These are phyloP conservation scores for Rhizophagus prolifer DNA, from an alignment of 192 early-diverging fungal species.

Conservation along the genomic window DNA sequence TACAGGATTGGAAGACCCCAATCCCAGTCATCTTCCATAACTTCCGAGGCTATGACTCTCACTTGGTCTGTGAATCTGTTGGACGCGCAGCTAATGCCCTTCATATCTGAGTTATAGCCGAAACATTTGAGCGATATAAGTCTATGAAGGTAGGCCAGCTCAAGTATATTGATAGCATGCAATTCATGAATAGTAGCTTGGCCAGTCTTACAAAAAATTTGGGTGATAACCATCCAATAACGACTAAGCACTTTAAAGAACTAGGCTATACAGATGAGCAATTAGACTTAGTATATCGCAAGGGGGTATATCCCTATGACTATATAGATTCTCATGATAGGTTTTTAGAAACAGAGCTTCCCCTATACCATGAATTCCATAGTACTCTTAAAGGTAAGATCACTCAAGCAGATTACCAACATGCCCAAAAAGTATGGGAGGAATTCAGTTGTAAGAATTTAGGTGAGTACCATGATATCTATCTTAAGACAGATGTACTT, in stretches of 20 bases:
- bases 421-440: too few relatives aligned
- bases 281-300: neutral
- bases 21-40: constrained; percentile 16
- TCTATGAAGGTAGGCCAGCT: neutral
- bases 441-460: too few relatives aligned
- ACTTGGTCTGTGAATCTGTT: constrained; percentile 18
- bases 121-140: constrained; percentile 12
- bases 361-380: too few relatives aligned
- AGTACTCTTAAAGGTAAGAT: too few relatives aligned
- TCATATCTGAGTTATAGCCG: constrained; percentile 1
- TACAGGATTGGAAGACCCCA: neutral
- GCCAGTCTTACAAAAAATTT: constrained; percentile 1
- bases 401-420: too few relatives aligned
- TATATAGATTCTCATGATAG: constrained; percentile 10
- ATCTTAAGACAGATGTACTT: neutral
- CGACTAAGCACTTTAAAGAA: too few relatives aligned
- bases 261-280: too few relatives aligned
- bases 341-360: neutral
- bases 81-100: constrained; percentile 2
- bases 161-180: too few relatives aligned
- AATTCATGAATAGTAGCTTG: too few relatives aligned
- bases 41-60: constrained; percentile 3
- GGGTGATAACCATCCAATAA: neutral
- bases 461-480: neutral
- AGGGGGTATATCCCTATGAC: constrained; percentile 9